Base-by-base conservation (phyloP, 305 asterid species). In the Fraxinus dipetala region DNA sequence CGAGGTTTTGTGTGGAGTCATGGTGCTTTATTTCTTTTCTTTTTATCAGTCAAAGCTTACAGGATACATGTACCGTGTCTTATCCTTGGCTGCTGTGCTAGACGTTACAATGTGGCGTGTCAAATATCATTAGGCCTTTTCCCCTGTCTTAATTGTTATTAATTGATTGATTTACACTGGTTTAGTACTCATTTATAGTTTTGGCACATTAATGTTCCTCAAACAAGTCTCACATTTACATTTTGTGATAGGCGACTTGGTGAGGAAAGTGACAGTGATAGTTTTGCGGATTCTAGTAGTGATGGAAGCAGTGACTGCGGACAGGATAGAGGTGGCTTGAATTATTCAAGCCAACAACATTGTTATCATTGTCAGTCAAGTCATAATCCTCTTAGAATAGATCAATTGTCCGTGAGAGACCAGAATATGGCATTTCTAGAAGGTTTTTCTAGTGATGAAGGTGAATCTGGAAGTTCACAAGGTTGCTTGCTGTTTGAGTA, bases 271-370 rank as follows among this genome's bases (percentile, higher is more conserved):
- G 75, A 77, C 51, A 35, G 20, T 16, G 81, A 35, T 20, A 59
- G 34, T 61, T 59, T 77, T 48, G 90, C 92, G 89, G 99, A 94
- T 87, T 92, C 98, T 75, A 86, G 97, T 88, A 96, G 98, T 76
- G 98, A 94, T 79, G 93, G 95, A 77, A 93, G 98, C 85, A 96
- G 98, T 85, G 99, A 96, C 85, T 85, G 89, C 78, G 98, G 93
- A 82, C 94, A 86, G 32, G 98, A 94, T 61, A 90, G 92, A 79
- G 78, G 79, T 36, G 76, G 82, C 43, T 80, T 77, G 65, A 86
- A 83, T 74, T 87, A 83, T 79, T 79, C 84, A 18, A 56, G 75
- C 61, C 78, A 81, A 80, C 85, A 75, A 80, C 54, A 24, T 13
- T 59, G 77, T 31, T 78, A 54, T 80, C 78, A 72, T 26, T 65